Evolutionary conservation across 495 filamentous ascomycete species (phyloP).

Genomic region (Trichoderma asperelloides): DNA sequence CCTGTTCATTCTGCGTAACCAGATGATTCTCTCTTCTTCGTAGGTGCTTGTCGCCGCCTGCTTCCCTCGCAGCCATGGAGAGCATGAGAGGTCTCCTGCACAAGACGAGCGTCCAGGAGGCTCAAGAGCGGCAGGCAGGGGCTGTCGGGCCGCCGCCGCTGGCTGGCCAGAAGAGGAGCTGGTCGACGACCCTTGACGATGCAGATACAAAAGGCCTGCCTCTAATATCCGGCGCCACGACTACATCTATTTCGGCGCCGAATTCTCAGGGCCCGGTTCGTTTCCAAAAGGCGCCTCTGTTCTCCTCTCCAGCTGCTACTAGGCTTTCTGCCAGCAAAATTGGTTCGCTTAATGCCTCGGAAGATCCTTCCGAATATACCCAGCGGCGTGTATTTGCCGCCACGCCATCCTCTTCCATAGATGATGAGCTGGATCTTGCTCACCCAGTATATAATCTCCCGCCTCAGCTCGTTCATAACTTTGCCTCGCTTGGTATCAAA

Average conservation of each 20-base stretch:
- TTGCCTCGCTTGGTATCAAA: constrained; percentile 53
- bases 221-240: not conserved
- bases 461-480: constrained; percentile 51
- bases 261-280: constrained; percentile 15
- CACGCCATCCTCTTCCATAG: constrained; percentile 43
- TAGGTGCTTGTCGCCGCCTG: not conserved
- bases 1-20: not conserved
- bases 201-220: not conserved
- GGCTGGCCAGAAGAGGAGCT: constrained; percentile 9
- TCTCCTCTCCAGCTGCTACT: constrained; percentile 15
- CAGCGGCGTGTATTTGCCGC: constrained; percentile 32
- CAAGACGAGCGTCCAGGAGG: constrained; percentile 15
- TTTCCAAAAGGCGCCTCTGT: constrained; percentile 17
- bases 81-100: constrained; percentile 10
- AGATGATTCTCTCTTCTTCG: not conserved
- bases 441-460: constrained; percentile 60
- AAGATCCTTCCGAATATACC: constrained; percentile 33
- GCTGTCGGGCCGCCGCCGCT: not conserved
- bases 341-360: constrained; percentile 11
- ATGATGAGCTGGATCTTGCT: constrained; percentile 53
- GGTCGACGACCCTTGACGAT: constrained; percentile 5
- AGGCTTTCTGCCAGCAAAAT: constrained; percentile 30
- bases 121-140: constrained; percentile 17
- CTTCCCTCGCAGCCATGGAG: constrained; percentile 5
- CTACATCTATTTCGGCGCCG: not conserved